A percentile compares a stretch with the other conserved stretches of the same genome.
These are phyloP conservation scores for Fusarium decemcellulare DNA, from an alignment of 2,329 filamentous ascomycete species.

Conservation along the genomic window DNA sequence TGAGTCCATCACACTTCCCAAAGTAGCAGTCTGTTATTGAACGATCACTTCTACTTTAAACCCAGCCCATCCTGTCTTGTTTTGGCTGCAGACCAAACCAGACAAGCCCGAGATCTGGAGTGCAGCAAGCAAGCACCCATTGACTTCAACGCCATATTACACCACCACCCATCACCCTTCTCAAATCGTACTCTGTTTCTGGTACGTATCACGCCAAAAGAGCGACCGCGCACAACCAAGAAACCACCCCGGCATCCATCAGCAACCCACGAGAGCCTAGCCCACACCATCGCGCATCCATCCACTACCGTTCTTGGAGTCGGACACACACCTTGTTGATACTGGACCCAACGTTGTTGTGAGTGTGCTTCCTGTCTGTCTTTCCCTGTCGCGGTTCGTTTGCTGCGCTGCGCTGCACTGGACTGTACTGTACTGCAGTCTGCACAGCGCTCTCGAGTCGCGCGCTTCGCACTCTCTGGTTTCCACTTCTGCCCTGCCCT, in stretches of 20 bases:
- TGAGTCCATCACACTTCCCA: constrained; percentile 38
- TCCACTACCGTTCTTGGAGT: constrained; percentile 9
- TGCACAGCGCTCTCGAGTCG: constrained; percentile 25
- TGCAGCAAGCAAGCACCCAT: constrained; percentile 17
- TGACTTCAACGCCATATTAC: not conserved
- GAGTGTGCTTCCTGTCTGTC: constrained; percentile 22
- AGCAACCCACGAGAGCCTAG: constrained; percentile 33
- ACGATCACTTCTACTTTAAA: constrained; percentile 15
- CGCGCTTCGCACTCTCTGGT: constrained; percentile 21
- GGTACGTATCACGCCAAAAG: constrained; percentile 22
- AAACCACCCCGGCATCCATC: constrained; percentile 25
- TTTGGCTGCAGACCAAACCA: constrained; percentile 28
- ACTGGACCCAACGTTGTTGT: constrained; percentile 15
- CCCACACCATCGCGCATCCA: constrained; percentile 33
- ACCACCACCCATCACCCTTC: not conserved
- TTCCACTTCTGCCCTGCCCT: constrained; percentile 6
- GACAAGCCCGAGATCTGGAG: constrained; percentile 32
- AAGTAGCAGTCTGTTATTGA: constrained; percentile 46
- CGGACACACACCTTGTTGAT: constrained; percentile 11
- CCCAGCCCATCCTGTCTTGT: constrained; percentile 24
- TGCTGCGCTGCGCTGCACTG: constrained; percentile 8
- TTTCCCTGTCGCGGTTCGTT: constrained; percentile 32
- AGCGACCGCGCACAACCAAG: constrained; percentile 22
- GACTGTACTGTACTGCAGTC: constrained; percentile 17
- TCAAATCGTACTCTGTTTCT: constrained; percentile 10